Percentiles rank a stretch among this genome's conserved stretches.
These are phyloP conservation scores for Metschnikowia kunwiensis DNA, from an alignment of 805 yeast genomes.

Conservation along the genomic window DNA sequence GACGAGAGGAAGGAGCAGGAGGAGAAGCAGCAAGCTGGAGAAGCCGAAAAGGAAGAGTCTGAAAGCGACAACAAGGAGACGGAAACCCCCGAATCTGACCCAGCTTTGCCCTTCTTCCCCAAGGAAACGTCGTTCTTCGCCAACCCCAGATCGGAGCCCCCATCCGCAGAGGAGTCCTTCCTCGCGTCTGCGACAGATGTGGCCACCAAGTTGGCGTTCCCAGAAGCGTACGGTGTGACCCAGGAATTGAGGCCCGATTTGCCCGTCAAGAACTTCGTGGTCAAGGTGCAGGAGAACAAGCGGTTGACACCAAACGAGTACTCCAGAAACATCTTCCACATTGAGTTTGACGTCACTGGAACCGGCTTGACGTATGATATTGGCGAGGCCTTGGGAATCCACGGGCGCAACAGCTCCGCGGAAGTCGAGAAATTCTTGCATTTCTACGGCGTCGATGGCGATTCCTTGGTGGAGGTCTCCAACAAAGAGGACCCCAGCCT, in stretches of 20 bases:
- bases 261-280: constrained; percentile 79
- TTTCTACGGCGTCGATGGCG: constrained; percentile 68
- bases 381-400: constrained; percentile 96
- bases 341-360: constrained; percentile 87
- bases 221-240: constrained; percentile 68
- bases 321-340: constrained; percentile 93
- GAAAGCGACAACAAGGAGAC: constrained; percentile 23
- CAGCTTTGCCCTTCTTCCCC: constrained; percentile 47
- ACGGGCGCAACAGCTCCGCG: constrained; percentile 73
- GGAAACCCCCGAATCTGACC: constrained; percentile 22
- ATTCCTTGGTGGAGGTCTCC: constrained; percentile 67
- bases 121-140: constrained; percentile 64
- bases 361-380: constrained; percentile 89
- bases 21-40: too few species aligned
- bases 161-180: constrained; percentile 34
- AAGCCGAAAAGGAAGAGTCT: constrained; percentile 20
- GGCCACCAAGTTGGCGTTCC: constrained; percentile 71
- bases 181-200: constrained; percentile 42
- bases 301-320: constrained; percentile 88
- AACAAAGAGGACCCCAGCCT: constrained; percentile 57
- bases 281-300: constrained; percentile 86
- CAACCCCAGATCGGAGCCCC: constrained; percentile 47
- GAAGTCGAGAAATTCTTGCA: constrained; percentile 67
- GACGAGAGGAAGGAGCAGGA: constrained; percentile 21
- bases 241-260: constrained; percentile 80